Conservation (phyloP, 1,284 basidiomycete genomes). For the Stygiomarasmius scandens region DNA sequence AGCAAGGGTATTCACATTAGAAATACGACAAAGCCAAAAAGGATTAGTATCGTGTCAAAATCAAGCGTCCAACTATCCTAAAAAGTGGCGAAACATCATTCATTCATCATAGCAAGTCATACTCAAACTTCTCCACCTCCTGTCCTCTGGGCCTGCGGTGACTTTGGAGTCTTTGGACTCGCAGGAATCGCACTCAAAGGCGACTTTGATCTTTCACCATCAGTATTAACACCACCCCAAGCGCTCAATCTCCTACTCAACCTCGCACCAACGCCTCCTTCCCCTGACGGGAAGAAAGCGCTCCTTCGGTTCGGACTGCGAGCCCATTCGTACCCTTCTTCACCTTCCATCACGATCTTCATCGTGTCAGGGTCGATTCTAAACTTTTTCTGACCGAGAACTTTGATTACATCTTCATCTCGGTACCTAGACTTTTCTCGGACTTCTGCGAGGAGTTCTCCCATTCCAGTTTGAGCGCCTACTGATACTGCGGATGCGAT, state of each 20-base stretch:
- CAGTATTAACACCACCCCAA: not conserved
- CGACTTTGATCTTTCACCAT: not conserved
- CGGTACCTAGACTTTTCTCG: not conserved
- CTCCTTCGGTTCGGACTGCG: constrained; percentile 31
- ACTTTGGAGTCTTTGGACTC: not conserved
- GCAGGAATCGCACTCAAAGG: too few relatives aligned
- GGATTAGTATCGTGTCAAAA: too few relatives aligned
- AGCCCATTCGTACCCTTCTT: constrained; percentile 43
- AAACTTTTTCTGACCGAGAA: constrained; percentile 46
- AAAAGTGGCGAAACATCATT: too few relatives aligned
- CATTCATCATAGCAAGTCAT: too few relatives aligned
- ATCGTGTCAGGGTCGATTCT: constrained; percentile 48
- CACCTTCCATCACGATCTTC: constrained; percentile 55
- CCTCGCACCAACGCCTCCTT: not conserved
- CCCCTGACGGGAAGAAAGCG: not conserved
- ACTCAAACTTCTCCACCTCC: too few relatives aligned
- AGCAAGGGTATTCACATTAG: too few relatives aligned
- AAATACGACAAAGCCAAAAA: too few relatives aligned
- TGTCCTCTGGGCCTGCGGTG: not conserved
- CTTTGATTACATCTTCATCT: constrained; percentile 38
- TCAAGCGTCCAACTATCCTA: too few relatives aligned
- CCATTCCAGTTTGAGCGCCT: constrained; percentile 50
- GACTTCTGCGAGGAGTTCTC: constrained; percentile 39
- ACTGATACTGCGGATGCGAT: constrained; percentile 57
- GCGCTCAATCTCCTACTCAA: not conserved